Evolutionary conservation across 2,329 filamentous ascomycete species (phyloP).

Genomic region (Lasiodiplodia theobromae): DNA sequence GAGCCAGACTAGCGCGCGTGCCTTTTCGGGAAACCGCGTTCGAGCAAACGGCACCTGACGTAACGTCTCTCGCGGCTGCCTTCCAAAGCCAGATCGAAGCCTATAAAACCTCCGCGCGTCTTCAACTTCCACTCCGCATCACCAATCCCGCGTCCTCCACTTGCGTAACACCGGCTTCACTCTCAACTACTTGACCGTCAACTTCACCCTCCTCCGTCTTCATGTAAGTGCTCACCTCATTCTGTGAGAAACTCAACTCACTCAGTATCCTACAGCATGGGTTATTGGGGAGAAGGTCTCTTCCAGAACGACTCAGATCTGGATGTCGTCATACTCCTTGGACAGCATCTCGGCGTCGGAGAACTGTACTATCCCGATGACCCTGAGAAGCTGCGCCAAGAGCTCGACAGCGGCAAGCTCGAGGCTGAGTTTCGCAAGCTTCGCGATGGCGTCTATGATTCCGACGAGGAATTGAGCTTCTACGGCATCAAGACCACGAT

Average conservation of each 20-base stretch:
- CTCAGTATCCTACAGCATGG: neutral
- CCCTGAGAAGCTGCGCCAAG: neutral
- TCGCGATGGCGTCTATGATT: neutral
- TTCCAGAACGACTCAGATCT: too few species aligned
- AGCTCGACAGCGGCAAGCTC: slow-evolving; percentile 8
- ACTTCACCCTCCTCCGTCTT: neutral
- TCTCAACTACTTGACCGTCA: neutral
- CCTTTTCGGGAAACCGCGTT: neutral
- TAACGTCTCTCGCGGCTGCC: neutral
- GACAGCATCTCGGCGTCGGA: neutral
- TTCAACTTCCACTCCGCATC: neutral
- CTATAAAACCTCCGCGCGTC: too few species aligned
- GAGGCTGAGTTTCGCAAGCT: neutral
- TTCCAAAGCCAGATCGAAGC: neutral
- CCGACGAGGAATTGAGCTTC: too few species aligned
- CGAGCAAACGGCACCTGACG: neutral
- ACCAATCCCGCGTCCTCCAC: neutral
- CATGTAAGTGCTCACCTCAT: too few species aligned
- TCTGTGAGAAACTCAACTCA: too few species aligned
- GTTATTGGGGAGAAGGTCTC: neutral
- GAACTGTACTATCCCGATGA: neutral
- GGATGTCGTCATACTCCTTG: too few species aligned
- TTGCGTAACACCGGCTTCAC: neutral
- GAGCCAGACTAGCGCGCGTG: neutral
- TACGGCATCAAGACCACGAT: neutral